phyloP scores from a whole-genome alignment of 1,284 basidiomycete species.

The Cystobasidiaceae sp. region DNA sequence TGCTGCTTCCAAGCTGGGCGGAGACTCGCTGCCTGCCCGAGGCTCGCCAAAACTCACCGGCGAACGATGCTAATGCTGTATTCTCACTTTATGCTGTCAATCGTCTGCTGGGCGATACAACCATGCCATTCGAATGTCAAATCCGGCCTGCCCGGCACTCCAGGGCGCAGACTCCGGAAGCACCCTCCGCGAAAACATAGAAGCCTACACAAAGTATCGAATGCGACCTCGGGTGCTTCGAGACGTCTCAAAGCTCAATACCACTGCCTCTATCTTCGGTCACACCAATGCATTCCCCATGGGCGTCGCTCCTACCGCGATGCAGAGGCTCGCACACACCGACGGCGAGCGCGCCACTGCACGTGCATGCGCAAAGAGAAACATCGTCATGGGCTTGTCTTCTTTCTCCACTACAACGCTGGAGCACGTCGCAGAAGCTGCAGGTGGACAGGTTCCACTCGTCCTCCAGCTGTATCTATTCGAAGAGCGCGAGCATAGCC shows the following conservation, averaged over 20 bases:
- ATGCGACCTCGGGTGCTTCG: slow-evolving; percentile 42
- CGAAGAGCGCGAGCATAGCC: slow-evolving; percentile 36
- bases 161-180: slow-evolving; percentile 29
- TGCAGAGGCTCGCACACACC: slow-evolving; percentile 43
- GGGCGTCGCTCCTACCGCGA: slow-evolving; percentile 43
- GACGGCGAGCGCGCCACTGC: slow-evolving; percentile 41
- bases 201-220: slow-evolving; percentile 40
- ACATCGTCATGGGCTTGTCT: slow-evolving; percentile 41
- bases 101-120: too few species aligned
- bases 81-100: too few species aligned
- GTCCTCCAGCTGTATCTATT: slow-evolving; percentile 41
- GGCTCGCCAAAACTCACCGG: too few species aligned
- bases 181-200: slow-evolving; percentile 34
- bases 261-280: slow-evolving; percentile 37
- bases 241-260: slow-evolving; percentile 40
- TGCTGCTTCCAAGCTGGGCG: background rate
- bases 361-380: slow-evolving; percentile 38
- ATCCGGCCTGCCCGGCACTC: too few species aligned
- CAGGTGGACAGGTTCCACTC: slow-evolving; percentile 34
- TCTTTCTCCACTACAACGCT: slow-evolving; percentile 38
- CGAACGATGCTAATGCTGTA: too few species aligned
- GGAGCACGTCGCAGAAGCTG: slow-evolving; percentile 40
- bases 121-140: too few species aligned
- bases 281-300: slow-evolving; percentile 36
- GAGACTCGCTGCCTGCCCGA: too few species aligned